phyloP scores from a whole-genome alignment of 208 protist genomes.

The Crithidia thermophila region DNA sequence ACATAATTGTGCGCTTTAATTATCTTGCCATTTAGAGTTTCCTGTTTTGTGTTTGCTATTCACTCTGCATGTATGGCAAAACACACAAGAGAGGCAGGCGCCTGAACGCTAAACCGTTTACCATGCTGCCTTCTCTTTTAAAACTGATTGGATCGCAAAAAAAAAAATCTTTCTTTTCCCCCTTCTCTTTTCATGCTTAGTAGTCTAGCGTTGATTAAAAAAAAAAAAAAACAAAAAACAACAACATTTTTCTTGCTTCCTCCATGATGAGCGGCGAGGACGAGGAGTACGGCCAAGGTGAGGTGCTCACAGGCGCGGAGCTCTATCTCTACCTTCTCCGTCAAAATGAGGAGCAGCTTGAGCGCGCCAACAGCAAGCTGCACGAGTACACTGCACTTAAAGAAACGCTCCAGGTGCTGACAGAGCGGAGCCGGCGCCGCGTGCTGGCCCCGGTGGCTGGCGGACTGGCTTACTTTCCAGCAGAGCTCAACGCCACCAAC shows the following conservation, averaged over 20 bases:
- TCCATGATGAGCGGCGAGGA: slow-evolving; percentile 16
- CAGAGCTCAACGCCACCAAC: slow-evolving; percentile 79
- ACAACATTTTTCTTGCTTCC: not conserved
- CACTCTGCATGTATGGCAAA: too few species aligned
- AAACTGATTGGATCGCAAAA: too few species aligned
- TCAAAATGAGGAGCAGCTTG: slow-evolving; percentile 54
- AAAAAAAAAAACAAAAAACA: not conserved
- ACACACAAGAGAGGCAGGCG: too few species aligned
- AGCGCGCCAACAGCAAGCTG: slow-evolving; percentile 30
- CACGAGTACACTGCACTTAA: slow-evolving; percentile 55
- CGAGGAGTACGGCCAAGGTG: slow-evolving; percentile 42
- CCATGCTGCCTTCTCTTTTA: too few species aligned
- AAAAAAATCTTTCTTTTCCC: too few species aligned
- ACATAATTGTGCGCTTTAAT: too few species aligned
- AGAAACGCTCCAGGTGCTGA: slow-evolving; percentile 55
- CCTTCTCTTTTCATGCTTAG: not conserved
- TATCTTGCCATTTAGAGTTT: too few species aligned
- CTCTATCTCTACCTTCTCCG: slow-evolving; percentile 65
- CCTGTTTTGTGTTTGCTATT: too few species aligned
- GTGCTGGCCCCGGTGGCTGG: slow-evolving; percentile 82
- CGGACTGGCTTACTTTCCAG: slow-evolving; percentile 83
- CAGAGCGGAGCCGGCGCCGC: slow-evolving; percentile 49
- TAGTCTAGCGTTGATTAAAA: not conserved
- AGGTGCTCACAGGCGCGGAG: slow-evolving; percentile 73
- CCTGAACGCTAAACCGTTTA: too few species aligned